Base-by-base conservation (phyloP, 257 asterid genomes). In the Cinchona pubescens region DNA sequence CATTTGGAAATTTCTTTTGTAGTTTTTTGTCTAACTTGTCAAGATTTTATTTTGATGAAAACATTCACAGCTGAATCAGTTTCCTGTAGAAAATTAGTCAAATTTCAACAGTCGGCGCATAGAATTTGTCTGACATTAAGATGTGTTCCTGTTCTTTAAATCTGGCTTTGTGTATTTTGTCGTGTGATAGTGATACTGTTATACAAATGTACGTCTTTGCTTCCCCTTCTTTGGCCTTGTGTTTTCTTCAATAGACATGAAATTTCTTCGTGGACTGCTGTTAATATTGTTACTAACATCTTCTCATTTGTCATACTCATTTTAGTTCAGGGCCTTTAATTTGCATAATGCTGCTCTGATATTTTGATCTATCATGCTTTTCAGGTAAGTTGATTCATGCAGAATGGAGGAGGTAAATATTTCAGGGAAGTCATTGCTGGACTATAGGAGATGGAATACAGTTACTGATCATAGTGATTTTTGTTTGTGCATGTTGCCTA, bases 331-430 rank as follows among this genome's bases (percentile, higher is more conserved):
- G 65, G 1, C 65, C 37, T 60, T 11, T 60, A 1, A 29, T 0
- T 25, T 60, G 1, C 25, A 27, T 13, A 32, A 58, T 69, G 19
- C 32, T 59, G 34, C 53, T 35, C 34, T 56, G 7, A 43, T 27
- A 3, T 45, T 59, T n/a, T 58, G 62, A 67, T 46, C n/a, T 11
- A 30, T 43, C 25, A 10, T 34, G 63, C 38, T 67, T 51, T 77
- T 58, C 82, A 83, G 87, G 77, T 66, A 77, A 74, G 84, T 67
- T 59, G 67, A 56, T 72, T 70, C 86, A 78, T 77, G 82, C 79
- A 69, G 80, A 80, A 64, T 80, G 84, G 87, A 83, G 72, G 80
- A 68, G 82, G 76, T 83, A 79, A 75, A 34, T 80, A 70, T 38
- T 29, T 16, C 68, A 46, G 34, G 34, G 64, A 73, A 51, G 61